phyloP scores from a whole-genome alignment of 306 rosid genomes.

The Benincasa hispida region DNA sequence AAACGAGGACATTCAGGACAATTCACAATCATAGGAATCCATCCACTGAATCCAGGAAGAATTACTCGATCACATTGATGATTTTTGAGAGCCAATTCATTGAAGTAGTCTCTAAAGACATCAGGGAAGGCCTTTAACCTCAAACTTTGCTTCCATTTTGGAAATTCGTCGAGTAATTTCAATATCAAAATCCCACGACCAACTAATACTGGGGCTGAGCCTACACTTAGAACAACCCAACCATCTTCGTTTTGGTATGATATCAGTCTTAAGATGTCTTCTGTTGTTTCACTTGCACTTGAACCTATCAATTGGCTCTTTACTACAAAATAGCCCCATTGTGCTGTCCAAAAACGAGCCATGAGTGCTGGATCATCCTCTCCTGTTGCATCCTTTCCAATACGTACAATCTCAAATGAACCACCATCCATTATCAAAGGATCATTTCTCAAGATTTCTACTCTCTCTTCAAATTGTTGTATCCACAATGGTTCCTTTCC shows the following conservation, averaged over 20 bases:
- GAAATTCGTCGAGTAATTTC: constrained; percentile 29
- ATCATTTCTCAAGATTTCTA: neutral
- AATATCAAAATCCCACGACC: constrained; percentile 28
- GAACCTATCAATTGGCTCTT: neutral
- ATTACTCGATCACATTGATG: neutral
- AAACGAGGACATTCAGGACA: constrained; percentile 42
- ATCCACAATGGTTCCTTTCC: neutral
- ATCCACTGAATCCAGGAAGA: constrained; percentile 18
- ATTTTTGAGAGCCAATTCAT: constrained; percentile 13
- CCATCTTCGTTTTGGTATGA: constrained; percentile 45
- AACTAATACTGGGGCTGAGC: constrained; percentile 16
- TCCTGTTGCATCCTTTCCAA: constrained; percentile 20
- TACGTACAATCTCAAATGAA: constrained; percentile 9
- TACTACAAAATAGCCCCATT: constrained; percentile 1
- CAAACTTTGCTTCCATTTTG: constrained; percentile 26
- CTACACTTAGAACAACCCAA: constrained; percentile 37
- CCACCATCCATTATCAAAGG: neutral
- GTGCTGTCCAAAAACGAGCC: constrained; percentile 31
- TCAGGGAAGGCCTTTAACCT: constrained; percentile 19
- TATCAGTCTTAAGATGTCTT: constrained; percentile 37
- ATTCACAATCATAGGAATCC: constrained; percentile 25
- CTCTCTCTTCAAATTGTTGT: constrained; percentile 3
- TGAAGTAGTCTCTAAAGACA: neutral
- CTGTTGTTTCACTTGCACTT: constrained; percentile 7
- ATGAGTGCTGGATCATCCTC: constrained; percentile 18